Conservation (phyloP, 345 rosid genomes). For the Bruguiera sexangula region DNA sequence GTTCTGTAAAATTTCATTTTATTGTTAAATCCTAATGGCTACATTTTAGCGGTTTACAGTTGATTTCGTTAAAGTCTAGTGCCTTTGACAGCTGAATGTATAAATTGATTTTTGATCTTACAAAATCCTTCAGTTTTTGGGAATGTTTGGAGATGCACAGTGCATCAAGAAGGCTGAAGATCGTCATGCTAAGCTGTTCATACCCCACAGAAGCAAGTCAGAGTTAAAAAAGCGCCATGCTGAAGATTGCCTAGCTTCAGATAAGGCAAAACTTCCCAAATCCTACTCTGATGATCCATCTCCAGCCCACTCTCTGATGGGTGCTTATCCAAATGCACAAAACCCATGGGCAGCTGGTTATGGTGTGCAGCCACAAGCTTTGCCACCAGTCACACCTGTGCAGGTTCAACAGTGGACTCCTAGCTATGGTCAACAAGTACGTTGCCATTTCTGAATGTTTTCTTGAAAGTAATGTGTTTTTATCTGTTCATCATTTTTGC, state of each 20-base stretch:
- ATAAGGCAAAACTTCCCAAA: conserved; percentile 71
- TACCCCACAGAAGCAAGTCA: conserved; percentile 59
- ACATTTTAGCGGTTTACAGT: not conserved
- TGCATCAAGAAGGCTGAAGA: conserved; percentile 71
- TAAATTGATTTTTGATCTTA: not conserved
- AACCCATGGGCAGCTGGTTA: conserved; percentile 85
- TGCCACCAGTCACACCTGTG: conserved; percentile 69
- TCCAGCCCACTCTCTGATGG: conserved; percentile 57
- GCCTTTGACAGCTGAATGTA: conserved; percentile 1
- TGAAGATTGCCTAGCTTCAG: conserved; percentile 77
- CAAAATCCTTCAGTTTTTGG: conserved; percentile 56
- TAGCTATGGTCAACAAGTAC: conserved; percentile 72
- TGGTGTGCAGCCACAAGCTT: conserved; percentile 78
- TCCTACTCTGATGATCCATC: conserved; percentile 50
- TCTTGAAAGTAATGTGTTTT: not conserved
- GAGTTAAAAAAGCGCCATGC: conserved; percentile 79
- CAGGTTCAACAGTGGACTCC: conserved; percentile 76
- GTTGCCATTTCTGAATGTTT: not conserved
- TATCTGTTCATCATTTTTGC: no score
- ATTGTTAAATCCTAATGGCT: no score
- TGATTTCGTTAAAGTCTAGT: not conserved
- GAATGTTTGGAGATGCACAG: conserved; percentile 66
- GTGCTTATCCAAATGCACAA: conserved; percentile 70
- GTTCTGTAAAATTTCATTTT: no score
- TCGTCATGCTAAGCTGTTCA: conserved; percentile 73